Percentiles rank a stretch among this genome's conserved stretches.
phyloP scores from a whole-genome alignment of 73 alveolate genomes.

The Uronychia binucleata region DNA sequence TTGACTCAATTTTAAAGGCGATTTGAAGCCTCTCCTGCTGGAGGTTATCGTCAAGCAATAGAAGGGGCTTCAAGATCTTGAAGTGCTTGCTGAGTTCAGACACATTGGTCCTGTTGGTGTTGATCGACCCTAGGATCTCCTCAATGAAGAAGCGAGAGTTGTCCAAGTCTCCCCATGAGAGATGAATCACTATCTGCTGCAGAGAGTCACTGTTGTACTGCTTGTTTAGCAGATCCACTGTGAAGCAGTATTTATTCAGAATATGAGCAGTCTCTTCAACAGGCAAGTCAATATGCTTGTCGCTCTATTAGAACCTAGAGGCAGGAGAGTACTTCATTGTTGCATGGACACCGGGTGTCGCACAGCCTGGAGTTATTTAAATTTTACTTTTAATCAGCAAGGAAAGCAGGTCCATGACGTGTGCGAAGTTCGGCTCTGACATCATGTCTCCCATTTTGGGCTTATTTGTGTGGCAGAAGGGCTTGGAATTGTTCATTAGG shows the following conservation, averaged over 20 bases:
- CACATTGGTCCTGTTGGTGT: constrained; percentile 2
- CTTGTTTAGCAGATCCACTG: constrained; percentile 29
- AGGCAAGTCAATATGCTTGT: constrained; percentile 23
- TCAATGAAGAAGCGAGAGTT: constrained; percentile 42
- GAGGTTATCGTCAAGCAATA: constrained; percentile 27
- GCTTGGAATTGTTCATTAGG: constrained; percentile 46
- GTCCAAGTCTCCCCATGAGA: constrained; percentile 60
- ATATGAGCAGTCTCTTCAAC: constrained; percentile 22
- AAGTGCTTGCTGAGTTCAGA: constrained; percentile 16
- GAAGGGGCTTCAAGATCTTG: constrained; percentile 9
- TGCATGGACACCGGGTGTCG: constrained; percentile 44
- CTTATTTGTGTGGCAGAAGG: constrained; percentile 28
- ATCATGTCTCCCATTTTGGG: constrained; percentile 43
- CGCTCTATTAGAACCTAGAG: constrained; percentile 15
- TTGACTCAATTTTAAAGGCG: constrained; percentile 10
- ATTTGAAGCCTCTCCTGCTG: constrained; percentile 27
- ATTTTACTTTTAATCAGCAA: constrained; percentile 17
- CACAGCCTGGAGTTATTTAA: constrained; percentile 2
- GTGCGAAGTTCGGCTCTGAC: constrained; percentile 45
- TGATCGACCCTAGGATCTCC: constrained; percentile 31
- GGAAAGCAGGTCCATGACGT: constrained; percentile 33
- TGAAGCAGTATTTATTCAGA: constrained; percentile 25
- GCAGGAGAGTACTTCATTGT: constrained; percentile 33
- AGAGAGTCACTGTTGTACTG: constrained; percentile 24
- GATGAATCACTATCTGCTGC: constrained; percentile 31